Base-by-base conservation (phyloP, 225 moss, liverwort and hornwort genomes). In the Neckera pumila region DNA sequence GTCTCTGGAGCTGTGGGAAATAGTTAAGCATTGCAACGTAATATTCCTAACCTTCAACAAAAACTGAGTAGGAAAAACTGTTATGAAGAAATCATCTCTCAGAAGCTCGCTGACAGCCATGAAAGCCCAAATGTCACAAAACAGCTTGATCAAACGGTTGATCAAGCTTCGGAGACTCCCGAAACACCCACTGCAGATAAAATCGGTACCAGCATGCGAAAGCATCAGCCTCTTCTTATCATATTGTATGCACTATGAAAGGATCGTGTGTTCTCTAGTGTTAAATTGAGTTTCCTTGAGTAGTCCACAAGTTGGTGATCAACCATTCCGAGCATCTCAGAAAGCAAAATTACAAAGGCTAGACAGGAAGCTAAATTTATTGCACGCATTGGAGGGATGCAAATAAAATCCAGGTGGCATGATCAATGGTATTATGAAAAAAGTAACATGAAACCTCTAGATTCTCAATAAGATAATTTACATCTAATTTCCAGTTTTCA, bases 101-200 rank as follows among this genome's bases (percentile, higher is more conserved):
- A 90, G 84, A 86, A 90, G 34, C 86, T 88, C 86, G 33, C 70
- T 84, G 61, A 92, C 86, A 49, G 90, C 90, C 34, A 88, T 69
- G 75, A 90, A 88, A 34, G 76, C 33, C 86, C 86, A 88, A 43
- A 45, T 73, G 34, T 26, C 36, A 60, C 79, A 57, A 59, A 80
- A 65, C n/a, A n/a, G n/a, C n/a, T n/a, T n/a, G n/a, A n/a, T n/a
- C n/a, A 31, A 17, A 58, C 90, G 65, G 65, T 56, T 87, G 62
- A 89, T 76, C 84, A 69, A 85, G 34, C 71, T 70, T 77, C 12
- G 12, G 28, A 80, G 23, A 57, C 40, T 63, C 42, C 58, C 49
- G 14, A 86, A 84, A 58, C 77, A 89, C 17, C 85, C 71, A 47
- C 77, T 90, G 71, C 81, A 74, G 56, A 86, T 34, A 49, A 86